A percentile compares a stretch with the other conserved stretches of the same genome.
phyloP scores from a whole-genome alignment of 139 green algal species.

The Tetradesmus obliquus region DNA sequence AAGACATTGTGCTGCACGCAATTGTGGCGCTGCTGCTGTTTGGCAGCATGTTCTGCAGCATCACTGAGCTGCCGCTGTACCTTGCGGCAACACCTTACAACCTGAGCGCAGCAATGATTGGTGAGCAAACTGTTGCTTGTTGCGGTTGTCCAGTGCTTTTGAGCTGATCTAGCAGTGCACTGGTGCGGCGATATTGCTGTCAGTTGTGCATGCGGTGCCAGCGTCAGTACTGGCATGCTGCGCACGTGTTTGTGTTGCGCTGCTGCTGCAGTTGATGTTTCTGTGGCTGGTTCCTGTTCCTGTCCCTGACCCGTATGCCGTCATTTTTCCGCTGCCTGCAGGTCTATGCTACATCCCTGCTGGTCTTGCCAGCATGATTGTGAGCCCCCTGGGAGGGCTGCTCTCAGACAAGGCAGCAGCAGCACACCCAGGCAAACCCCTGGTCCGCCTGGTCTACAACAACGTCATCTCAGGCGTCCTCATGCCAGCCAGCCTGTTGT shows the following conservation, averaged over 20 bases:
- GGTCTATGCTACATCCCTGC: neutral
- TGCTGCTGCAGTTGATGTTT: neutral
- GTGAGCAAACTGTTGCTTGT: neutral
- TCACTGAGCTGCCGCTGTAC: conserved; percentile 11
- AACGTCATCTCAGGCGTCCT: neutral
- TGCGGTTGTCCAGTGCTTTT: no score
- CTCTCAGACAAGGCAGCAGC: conserved; percentile 22
- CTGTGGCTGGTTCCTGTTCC: neutral
- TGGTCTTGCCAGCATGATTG: neutral
- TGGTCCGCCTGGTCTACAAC: neutral
- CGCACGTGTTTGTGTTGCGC: neutral
- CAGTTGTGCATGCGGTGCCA: no score
- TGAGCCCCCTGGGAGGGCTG: neutral
- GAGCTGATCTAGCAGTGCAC: no score
- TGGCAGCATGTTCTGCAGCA: neutral
- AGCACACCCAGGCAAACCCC: neutral
- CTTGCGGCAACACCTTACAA: conserved; percentile 11
- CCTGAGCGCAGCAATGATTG: conserved; percentile 4
- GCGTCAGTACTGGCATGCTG: neutral
- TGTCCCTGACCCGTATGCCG: neutral
- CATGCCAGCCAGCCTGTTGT: conserved; percentile 16
- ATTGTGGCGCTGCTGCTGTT: conserved; percentile 18
- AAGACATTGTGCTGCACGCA: neutral
- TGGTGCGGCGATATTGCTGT: no score
- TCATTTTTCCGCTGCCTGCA: neutral